Percentiles rank a stretch among this genome's conserved stretches.
These are phyloP conservation scores for Alectoria sarmentosa DNA, from an alignment of 495 filamentous ascomycete genomes.

Conservation along the genomic window DNA sequence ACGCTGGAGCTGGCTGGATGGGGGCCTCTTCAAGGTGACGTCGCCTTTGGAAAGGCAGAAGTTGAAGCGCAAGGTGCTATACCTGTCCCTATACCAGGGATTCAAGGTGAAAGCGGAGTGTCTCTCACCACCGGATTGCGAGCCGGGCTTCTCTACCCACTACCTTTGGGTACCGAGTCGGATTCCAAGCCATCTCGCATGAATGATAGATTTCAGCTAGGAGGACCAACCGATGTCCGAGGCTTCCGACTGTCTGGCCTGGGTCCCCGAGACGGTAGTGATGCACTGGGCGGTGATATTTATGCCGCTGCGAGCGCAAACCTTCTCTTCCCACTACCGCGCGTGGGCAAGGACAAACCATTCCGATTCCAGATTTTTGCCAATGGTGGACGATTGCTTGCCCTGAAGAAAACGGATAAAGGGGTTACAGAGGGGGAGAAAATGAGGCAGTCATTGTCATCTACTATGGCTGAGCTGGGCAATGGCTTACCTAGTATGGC, in stretches of 20 bases:
- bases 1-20: slow-evolving; percentile 78
- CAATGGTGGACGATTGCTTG: slow-evolving; percentile 81
- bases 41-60: slow-evolving; percentile 83
- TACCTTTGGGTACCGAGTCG: slow-evolving; percentile 45
- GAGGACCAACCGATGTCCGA: slow-evolving; percentile 88
- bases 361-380: slow-evolving; percentile 82
- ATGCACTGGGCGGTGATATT: slow-evolving; percentile 85
- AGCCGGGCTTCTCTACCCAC: slow-evolving; percentile 56
- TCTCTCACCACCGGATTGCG: slow-evolving; percentile 59
- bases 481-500: slow-evolving; percentile 78
- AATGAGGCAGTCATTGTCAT: slow-evolving; percentile 44
- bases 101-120: slow-evolving; percentile 63
- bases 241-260: slow-evolving; percentile 86
- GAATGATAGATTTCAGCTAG: slow-evolving; percentile 92
- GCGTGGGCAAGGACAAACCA: slow-evolving; percentile 69
- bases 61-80: slow-evolving; percentile 68
- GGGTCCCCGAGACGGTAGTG: slow-evolving; percentile 75
- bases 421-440: slow-evolving; percentile 48
- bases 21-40: slow-evolving; percentile 79
- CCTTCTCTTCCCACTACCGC: slow-evolving; percentile 75
- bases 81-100: slow-evolving; percentile 60
- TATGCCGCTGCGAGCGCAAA: slow-evolving; percentile 84
- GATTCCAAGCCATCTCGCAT: slow-evolving; percentile 61
- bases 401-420: slow-evolving; percentile 54
- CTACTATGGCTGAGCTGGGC: slow-evolving; percentile 54